Evolutionary conservation across 2,329 filamentous ascomycete genomes (phyloP).

Genomic region (Trichoderma sp.): DNA sequence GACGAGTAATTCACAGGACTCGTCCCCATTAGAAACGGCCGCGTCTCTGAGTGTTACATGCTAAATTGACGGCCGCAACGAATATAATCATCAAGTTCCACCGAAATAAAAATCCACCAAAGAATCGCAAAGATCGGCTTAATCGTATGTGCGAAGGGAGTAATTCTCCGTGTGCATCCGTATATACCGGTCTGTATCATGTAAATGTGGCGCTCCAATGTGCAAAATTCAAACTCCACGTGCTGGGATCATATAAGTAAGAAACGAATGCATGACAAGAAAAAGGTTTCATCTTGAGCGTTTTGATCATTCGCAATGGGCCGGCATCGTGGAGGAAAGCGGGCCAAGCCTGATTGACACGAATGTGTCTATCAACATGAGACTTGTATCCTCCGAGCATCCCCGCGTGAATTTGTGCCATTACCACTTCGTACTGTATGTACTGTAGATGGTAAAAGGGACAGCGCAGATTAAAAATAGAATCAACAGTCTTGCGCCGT

Average conservation of each 20-base stretch:
- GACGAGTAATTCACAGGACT: background rate
- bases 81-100: background rate
- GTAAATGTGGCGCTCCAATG: background rate
- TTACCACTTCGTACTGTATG: background rate
- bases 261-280: background rate
- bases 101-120: background rate
- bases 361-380: background rate
- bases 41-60: background rate
- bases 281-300: constrained; percentile 7
- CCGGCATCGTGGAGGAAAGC: background rate
- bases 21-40: background rate
- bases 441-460: background rate
- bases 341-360: background rate
- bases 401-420: background rate
- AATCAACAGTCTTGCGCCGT: background rate
- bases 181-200: background rate
- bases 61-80: background rate
- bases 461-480: background rate
- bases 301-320: background rate
- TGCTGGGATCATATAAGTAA: background rate
- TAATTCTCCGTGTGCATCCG: background rate
- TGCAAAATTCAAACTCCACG: background rate
- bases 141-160: background rate
- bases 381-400: background rate
- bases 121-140: background rate